Conservation (phyloP, 2,329 filamentous ascomycete species). For the Fonsecaea multimorphosa region DNA sequence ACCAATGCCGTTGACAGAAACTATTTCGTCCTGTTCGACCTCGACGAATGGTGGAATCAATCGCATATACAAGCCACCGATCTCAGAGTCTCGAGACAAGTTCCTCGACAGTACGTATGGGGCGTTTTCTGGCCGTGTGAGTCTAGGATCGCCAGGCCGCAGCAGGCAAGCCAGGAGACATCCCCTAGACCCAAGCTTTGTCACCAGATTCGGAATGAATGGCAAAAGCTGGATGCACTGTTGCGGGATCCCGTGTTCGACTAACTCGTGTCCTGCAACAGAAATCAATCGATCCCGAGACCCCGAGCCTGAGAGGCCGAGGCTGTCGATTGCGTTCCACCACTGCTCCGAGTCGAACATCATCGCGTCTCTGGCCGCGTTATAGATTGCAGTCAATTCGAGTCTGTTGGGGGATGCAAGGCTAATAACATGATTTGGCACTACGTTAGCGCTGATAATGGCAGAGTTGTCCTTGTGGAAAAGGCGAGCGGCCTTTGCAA, state of each 20-base stretch:
- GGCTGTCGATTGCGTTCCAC: conserved; percentile 79
- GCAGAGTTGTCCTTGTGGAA: conserved; percentile 56
- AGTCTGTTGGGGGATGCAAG: conserved; percentile 82
- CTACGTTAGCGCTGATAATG: conserved; percentile 47
- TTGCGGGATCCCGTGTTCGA: conserved; percentile 81
- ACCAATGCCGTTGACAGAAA: conserved; percentile 92
- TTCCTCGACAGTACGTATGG: conserved; percentile 74
- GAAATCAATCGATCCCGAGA: conserved; percentile 74
- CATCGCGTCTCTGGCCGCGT: conserved; percentile 67
- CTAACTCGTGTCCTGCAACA: conserved; percentile 70
- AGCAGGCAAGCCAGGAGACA: conserved; percentile 78
- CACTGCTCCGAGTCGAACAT: conserved; percentile 74
- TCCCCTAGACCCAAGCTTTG: conserved; percentile 78
- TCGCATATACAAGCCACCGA: conserved; percentile 86
- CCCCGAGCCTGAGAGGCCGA: conserved; percentile 73
- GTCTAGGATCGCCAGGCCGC: conserved; percentile 67
- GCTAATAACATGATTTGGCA: conserved; percentile 71
- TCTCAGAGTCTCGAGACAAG: conserved; percentile 60
- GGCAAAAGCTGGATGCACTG: conserved; percentile 84
- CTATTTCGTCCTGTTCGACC: conserved; percentile 67
- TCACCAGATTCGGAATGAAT: conserved; percentile 82
- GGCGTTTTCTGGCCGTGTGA: conserved; percentile 67
- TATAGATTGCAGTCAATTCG: conserved; percentile 81
- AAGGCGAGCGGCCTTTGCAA: conserved; percentile 73
- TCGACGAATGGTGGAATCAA: conserved; percentile 71